Base-by-base conservation (phyloP, 1,284 basidiomycete genomes). In the Leccinum ponderosum region DNA sequence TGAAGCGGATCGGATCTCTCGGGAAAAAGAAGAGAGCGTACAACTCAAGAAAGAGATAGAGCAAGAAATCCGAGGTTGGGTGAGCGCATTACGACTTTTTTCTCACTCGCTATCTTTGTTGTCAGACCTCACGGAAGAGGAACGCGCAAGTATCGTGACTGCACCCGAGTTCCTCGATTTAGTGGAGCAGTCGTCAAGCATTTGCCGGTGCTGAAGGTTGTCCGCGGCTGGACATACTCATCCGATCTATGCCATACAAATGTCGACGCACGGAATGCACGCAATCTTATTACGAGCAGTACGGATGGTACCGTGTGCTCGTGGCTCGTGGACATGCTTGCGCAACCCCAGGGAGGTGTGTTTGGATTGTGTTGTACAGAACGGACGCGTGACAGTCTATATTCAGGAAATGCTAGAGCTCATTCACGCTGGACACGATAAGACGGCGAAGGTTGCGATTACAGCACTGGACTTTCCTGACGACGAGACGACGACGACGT, bases 261-360 rank as follows among this genome's bases (percentile, higher is more conserved):
- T 98, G 86, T 98, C 22, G 97, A 97, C 9, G 97, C 96, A 3
- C 96, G 98, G 73, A 98, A 99, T 73, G 97, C 97, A 4, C 95
- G 98, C 75, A 97, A 97, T 71, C 79, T 99, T 59, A 94, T 99
- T 60, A 95, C 94, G 15, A 94, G 93, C 65, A 95, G 93, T 65
- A 98, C 96, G 2, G 97, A 99, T 73, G 97, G 97, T 0, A 91
- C 91, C 22, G 93, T 99, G 3, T 99, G 97, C 75, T 94, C 92
- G 71, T 99, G 97, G 97, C 82, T 97, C 39, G 91, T 98, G 3
- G 97, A 99, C 77, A 98, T 99, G 95, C 86, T 99, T 35, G 94
- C 96, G 2, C 91, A 95, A 70, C 97, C 97, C 4, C 95, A 97
- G 81, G 93, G 93, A 68, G 22, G 73, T 66, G 14, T 50, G 11